Evolutionary conservation across 331 rosid genomes (phyloP), one percentile per base, ranked within the genome.

Genomic region (Phaseolus coccineus): DNA sequence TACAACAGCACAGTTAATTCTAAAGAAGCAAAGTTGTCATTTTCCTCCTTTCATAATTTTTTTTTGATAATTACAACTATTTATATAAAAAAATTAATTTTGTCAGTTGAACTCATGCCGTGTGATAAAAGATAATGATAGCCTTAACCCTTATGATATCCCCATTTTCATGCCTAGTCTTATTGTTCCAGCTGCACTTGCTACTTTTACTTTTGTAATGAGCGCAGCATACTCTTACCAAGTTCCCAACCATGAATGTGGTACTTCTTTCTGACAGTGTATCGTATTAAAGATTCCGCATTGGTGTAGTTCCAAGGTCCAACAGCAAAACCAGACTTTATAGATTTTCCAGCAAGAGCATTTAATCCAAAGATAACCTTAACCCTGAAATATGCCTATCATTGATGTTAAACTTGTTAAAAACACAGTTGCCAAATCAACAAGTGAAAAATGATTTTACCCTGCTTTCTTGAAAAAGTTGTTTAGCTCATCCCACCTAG

Each of bases 401-500:
- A 67, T 75, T 69, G 68, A 75, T 66, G 83, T 82, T 65, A 73
- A 35, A 42, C 31, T 76, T 42, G 62, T 71, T 39, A 28, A 79
- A 53, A 51, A 27, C 13, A 48, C 55, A 75, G 39, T 68, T 42
- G 14, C 35, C 28, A 78, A 44, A 76, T 59, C 63, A 78, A 80
- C 74, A 79, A 65, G 86, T 16, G 35, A 33, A 46, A 61, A 52
- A 30, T 61, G 74, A 35, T 72, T 30, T 85, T 91, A 93, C 98
- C 99, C 98, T 46, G 98, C 61, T 86, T 89, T 86, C 65, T 73
- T 63, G 80, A 96, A 95, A 86, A 95, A 89, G 77, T 84, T 84
- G 84, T 90, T 96, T 11, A 96, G 71, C 80, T 91, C 91, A 89
- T 96, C 99, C 99, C 99, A 96, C 86, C 98, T 93, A 44, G 74